phyloP scores from a whole-genome alignment of 2,329 filamentous ascomycete species.

The Cladophialophora exuberans region DNA sequence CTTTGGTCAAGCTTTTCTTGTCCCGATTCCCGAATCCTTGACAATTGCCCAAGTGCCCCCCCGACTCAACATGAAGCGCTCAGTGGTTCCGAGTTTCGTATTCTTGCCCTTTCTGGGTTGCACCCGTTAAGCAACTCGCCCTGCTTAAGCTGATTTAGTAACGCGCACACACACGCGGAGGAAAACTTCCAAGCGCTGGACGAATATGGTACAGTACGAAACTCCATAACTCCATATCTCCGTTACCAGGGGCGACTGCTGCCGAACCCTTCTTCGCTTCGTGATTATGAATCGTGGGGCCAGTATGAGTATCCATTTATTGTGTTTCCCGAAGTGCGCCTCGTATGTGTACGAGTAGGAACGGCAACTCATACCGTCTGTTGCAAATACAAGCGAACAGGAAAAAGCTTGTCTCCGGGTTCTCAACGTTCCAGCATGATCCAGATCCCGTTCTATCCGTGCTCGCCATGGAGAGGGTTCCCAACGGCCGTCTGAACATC shows the following conservation, averaged over 20 bases:
- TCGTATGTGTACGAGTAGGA: too few species aligned
- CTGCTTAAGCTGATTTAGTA: not conserved
- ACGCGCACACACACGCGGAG: not conserved
- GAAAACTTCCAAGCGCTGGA: too few species aligned
- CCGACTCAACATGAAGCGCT: slow-evolving; percentile 28
- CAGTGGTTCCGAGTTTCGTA: slow-evolving; percentile 1
- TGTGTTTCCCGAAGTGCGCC: too few species aligned
- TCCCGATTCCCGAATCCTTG: slow-evolving; percentile 30
- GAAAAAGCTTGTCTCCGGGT: not conserved
- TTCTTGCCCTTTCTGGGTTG: not conserved
- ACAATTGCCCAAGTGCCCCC: slow-evolving; percentile 1
- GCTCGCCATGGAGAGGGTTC: too few species aligned
- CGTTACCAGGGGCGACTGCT: too few species aligned
- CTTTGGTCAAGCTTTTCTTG: slow-evolving; percentile 48
- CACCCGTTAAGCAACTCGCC: not conserved
- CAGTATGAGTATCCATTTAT: too few species aligned
- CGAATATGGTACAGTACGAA: too few species aligned
- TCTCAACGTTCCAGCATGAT: not conserved
- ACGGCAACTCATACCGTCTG: too few species aligned
- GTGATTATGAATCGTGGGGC: too few species aligned
- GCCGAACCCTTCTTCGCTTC: too few species aligned
- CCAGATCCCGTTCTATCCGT: not conserved
- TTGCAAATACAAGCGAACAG: not conserved
- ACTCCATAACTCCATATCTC: too few species aligned
- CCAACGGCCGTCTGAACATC: not conserved